These are phyloP conservation scores for Tilletia walkeri DNA, from an alignment of 1,284 basidiomycete genomes.

Conservation along the genomic window DNA sequence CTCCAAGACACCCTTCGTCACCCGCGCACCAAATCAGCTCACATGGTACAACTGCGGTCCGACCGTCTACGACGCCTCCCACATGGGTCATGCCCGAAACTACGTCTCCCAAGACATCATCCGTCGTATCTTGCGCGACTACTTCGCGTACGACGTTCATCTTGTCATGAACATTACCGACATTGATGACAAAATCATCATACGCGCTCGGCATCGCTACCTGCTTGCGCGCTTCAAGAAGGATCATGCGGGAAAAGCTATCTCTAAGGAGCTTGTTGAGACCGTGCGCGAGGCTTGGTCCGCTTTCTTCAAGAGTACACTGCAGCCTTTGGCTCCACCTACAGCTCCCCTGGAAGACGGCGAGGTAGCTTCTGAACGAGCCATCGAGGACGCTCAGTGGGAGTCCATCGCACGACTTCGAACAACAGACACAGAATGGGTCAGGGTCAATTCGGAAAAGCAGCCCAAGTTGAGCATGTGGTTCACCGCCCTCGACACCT, in stretches of 20 bases:
- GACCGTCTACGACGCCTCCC: constrained; percentile 97
- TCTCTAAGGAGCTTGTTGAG: constrained; percentile 37
- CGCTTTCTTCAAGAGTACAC: constrained; percentile 45
- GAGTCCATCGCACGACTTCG: constrained; percentile 40
- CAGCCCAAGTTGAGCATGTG: constrained; percentile 53
- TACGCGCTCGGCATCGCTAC: constrained; percentile 46
- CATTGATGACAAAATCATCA: constrained; percentile 92
- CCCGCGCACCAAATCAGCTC: constrained; percentile 75
- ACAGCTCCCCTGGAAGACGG: constrained; percentile 26
- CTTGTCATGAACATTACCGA: constrained; percentile 99
- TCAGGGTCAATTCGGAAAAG: constrained; percentile 33
- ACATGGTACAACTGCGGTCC: constrained; percentile 99
- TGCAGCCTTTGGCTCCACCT: constrained; percentile 46
- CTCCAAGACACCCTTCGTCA: constrained; percentile 74
- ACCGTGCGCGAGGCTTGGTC: constrained; percentile 44
- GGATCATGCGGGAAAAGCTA: constrained; percentile 16
- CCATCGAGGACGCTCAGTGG: constrained; percentile 47
- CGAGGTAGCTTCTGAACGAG: constrained; percentile 17
- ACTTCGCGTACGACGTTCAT: constrained; percentile 95
- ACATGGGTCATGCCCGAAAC: constrained; percentile 99
- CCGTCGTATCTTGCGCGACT: constrained; percentile 86
- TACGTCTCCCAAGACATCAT: constrained; percentile 98
- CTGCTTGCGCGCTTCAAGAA: constrained; percentile 61
- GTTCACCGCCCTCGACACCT: constrained; percentile 37
- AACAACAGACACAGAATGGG: constrained; percentile 38